These are phyloP conservation scores for Dioszegia aurantiaca DNA, from an alignment of 768 basidiomycete species.

Conservation along the genomic window DNA sequence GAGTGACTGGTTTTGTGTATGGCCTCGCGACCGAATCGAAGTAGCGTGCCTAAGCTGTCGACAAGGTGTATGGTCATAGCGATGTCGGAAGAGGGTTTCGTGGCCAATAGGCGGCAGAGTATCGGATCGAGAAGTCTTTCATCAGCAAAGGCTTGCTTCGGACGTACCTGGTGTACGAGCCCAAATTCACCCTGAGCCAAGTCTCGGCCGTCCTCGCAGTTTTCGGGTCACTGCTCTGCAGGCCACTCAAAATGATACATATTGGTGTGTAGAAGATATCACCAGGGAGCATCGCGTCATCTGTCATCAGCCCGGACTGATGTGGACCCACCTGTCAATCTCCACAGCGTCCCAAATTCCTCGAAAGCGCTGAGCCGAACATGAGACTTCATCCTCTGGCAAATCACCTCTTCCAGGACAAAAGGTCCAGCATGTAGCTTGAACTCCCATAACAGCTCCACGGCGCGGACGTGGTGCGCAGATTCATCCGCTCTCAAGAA, in stretches of 20 bases:
- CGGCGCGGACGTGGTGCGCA: constrained; percentile 75
- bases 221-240: constrained; percentile 71
- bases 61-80: constrained; percentile 68
- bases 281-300: constrained; percentile 77
- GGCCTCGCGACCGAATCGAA: constrained; percentile 85
- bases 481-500: constrained; percentile 69
- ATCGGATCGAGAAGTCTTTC: constrained; percentile 84
- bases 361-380: constrained; percentile 62
- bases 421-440: constrained; percentile 38
- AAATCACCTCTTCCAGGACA: constrained; percentile 54
- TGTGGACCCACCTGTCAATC: constrained; percentile 65
- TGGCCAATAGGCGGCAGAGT: constrained; percentile 51
- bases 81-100: constrained; percentile 53
- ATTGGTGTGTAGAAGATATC: constrained; percentile 78
- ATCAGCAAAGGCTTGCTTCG: constrained; percentile 10
- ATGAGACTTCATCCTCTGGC: constrained; percentile 66
- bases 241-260: constrained; percentile 78
- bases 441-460: constrained; percentile 71
- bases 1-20: constrained; percentile 76
- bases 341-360: constrained; percentile 89
- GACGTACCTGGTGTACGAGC: constrained; percentile 80
- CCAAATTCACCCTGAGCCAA: constrained; percentile 93
- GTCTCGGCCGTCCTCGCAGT: constrained; percentile 81
- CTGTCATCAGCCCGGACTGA: constrained; percentile 47
- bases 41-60: constrained; percentile 71